phyloP scores from a whole-genome alignment of 768 basidiomycete genomes.

The Lactarius sanguifluus region DNA sequence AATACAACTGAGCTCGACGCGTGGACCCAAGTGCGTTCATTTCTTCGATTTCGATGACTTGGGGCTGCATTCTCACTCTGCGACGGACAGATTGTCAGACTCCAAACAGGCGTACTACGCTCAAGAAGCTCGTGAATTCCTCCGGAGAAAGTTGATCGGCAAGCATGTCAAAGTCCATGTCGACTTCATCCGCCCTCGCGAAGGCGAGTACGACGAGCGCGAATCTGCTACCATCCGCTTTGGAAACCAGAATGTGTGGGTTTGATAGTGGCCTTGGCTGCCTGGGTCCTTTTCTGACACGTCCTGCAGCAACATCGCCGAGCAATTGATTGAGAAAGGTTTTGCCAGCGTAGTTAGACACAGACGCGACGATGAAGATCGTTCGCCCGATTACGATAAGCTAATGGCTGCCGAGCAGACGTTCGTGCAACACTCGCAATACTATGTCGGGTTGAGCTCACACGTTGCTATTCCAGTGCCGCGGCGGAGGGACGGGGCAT shows the following conservation, averaged over 20 bases:
- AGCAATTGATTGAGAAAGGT: constrained; percentile 92
- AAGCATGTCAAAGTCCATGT: constrained; percentile 80
- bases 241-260: constrained; percentile 77
- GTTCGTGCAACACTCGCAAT: constrained; percentile 46
- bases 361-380: constrained; percentile 91
- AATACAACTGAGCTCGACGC: constrained; percentile 84
- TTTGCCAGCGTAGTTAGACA: constrained; percentile 88
- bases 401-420: constrained; percentile 91
- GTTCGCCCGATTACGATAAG: constrained; percentile 95
- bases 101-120: constrained; percentile 85
- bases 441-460: neutral
- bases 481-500: constrained; percentile 75
- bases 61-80: neutral
- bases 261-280: constrained; percentile 20
- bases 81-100: constrained; percentile 64
- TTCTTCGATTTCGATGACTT: neutral
- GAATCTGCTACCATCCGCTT: constrained; percentile 89
- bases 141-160: constrained; percentile 90
- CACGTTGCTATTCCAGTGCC: constrained; percentile 52
- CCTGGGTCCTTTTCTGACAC: constrained; percentile 5
- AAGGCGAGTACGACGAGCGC: constrained; percentile 92
- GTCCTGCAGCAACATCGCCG: constrained; percentile 77
- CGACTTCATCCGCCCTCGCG: constrained; percentile 88
- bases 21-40: constrained; percentile 69
- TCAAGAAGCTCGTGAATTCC: constrained; percentile 89